Evolutionary conservation across 176 grass and related monocot species (phyloP).

Genomic region (Musa beccarii): DNA sequence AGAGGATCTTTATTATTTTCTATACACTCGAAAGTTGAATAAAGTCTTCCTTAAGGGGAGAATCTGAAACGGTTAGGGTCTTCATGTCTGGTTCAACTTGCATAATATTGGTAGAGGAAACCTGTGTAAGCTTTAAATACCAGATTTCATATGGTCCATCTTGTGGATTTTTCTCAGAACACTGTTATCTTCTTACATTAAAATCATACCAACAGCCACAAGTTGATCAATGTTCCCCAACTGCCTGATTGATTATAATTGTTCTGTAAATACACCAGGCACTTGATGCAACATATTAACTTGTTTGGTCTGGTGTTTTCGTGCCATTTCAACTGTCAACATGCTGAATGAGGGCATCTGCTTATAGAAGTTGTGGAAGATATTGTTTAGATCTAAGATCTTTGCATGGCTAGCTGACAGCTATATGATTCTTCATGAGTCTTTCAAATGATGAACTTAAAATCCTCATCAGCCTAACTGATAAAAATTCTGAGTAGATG

Average conservation of each 20-base stretch:
- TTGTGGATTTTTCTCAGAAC: neutral
- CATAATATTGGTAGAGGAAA: too few relatives aligned
- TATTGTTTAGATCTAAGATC: neutral
- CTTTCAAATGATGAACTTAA: neutral
- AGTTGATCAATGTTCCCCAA: neutral
- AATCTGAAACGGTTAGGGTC: too few relatives aligned
- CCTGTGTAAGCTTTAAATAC: too few relatives aligned
- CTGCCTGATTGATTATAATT: neutral
- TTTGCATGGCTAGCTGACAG: neutral
- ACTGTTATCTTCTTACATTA: neutral
- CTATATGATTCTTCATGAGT: neutral
- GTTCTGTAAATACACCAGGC: neutral
- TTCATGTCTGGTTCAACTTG: too few relatives aligned
- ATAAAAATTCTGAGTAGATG: neutral
- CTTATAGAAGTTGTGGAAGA: neutral
- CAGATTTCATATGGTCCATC: too few relatives aligned
- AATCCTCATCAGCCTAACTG: neutral
- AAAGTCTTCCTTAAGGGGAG: too few relatives aligned
- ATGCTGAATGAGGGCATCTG: neutral
- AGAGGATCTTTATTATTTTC: too few relatives aligned
- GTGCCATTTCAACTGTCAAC: neutral
- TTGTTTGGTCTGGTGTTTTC: neutral
- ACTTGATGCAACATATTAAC: neutral
- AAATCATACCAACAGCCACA: too few relatives aligned
- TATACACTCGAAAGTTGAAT: too few relatives aligned